Conservation (phyloP, 2,329 filamentous ascomycete species). For the Alternaria panax region DNA sequence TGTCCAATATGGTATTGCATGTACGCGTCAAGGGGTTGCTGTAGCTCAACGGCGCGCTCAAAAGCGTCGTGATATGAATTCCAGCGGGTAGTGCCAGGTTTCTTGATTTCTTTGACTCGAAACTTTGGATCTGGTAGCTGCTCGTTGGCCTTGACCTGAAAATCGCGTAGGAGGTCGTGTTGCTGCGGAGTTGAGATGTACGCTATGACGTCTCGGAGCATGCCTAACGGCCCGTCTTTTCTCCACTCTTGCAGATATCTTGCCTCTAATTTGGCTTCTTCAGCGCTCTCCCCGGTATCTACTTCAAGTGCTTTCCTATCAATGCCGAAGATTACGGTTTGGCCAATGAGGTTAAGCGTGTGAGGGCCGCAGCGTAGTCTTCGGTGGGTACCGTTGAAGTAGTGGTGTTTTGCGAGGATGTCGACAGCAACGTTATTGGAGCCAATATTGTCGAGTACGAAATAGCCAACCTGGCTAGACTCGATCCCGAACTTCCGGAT, state of each 20-base stretch:
- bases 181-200: neutral
- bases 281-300: no score
- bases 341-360: neutral
- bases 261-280: no score
- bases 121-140: neutral
- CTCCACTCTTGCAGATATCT: neutral
- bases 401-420: neutral
- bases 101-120: neutral
- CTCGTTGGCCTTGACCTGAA: neutral
- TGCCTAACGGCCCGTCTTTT: neutral
- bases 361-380: neutral
- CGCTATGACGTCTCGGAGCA: neutral
- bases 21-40: neutral
- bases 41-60: constrained; percentile 1
- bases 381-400: neutral
- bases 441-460: neutral
- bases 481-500: neutral
- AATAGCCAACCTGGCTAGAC: neutral
- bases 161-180: neutral
- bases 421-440: neutral
- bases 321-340: neutral
- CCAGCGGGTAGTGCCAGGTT: neutral
- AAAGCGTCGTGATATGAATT: neutral
- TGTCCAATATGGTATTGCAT: neutral
- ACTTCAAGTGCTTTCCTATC: neutral